Evolutionary conservation across 2,329 filamentous ascomycete genomes (phyloP).

Genomic region (Fusarium torulosum): DNA sequence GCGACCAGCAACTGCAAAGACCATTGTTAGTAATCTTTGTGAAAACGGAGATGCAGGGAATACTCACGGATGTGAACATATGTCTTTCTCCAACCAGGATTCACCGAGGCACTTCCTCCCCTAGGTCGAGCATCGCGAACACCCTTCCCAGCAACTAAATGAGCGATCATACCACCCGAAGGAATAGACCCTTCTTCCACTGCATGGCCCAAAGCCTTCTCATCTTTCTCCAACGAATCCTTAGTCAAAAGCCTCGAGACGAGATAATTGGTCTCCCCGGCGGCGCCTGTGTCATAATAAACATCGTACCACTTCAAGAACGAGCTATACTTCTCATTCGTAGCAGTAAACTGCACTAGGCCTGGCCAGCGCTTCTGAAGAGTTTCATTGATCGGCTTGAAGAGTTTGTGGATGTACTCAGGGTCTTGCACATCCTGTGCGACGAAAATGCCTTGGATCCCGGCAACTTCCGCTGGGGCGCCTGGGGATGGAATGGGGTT

Average conservation of each 20-base stretch:
- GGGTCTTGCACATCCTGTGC: slow-evolving; percentile 54
- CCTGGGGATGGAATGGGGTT: slow-evolving; percentile 55
- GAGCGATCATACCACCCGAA: slow-evolving; percentile 49
- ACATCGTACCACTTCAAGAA: slow-evolving; percentile 56
- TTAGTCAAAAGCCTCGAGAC: slow-evolving; percentile 61
- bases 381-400: slow-evolving; percentile 55
- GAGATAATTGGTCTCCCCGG: slow-evolving; percentile 54
- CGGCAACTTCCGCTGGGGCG: slow-evolving; percentile 50
- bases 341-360: slow-evolving; percentile 34
- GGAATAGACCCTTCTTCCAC: slow-evolving; percentile 53
- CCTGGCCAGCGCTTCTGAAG: slow-evolving; percentile 55
- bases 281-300: slow-evolving; percentile 53
- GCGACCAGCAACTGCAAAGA: slow-evolving; percentile 43
- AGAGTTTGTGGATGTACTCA: slow-evolving; percentile 45
- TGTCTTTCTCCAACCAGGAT: slow-evolving; percentile 64
- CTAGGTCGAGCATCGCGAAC: slow-evolving; percentile 58
- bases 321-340: slow-evolving; percentile 46
- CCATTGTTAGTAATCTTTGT: neutral
- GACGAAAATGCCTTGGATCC: slow-evolving; percentile 52
- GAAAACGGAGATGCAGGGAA: slow-evolving; percentile 25
- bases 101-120: slow-evolving; percentile 61
- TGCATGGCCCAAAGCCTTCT: slow-evolving; percentile 52
- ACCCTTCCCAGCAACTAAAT: slow-evolving; percentile 60
- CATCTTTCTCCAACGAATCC: slow-evolving; percentile 48
- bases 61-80: slow-evolving; percentile 58